These are phyloP conservation scores for Albizia julibrissin DNA, from an alignment of 306 rosid species.

Conservation along the genomic window DNA sequence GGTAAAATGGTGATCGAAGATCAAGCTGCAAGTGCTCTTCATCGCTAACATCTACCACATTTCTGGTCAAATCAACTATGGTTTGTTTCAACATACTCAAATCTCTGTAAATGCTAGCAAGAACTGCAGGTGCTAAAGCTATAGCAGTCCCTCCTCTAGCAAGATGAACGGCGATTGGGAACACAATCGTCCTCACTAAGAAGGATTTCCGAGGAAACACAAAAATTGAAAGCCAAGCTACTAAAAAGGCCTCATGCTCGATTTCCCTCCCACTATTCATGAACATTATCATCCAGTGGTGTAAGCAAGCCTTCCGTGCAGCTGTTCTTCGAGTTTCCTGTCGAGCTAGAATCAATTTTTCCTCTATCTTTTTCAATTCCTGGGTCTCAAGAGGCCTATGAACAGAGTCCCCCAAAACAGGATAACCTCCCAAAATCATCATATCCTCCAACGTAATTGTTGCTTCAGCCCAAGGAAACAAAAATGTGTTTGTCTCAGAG, in stretches of 20 bases:
- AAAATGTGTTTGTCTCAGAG: slow-evolving; percentile 39
- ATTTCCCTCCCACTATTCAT: slow-evolving; percentile 42
- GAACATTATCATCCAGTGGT: neutral
- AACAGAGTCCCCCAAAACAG: slow-evolving; percentile 45
- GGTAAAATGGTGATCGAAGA: slow-evolving; percentile 50
- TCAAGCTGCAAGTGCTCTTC: neutral
- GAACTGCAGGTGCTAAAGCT: slow-evolving; percentile 60
- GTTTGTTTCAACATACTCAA: slow-evolving; percentile 37
- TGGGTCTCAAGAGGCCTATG: slow-evolving; percentile 11
- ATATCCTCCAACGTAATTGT: slow-evolving; percentile 64
- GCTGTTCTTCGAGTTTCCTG: neutral
- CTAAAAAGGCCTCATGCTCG: slow-evolving; percentile 68
- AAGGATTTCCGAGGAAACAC: slow-evolving; percentile 22
- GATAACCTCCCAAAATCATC: slow-evolving; percentile 51
- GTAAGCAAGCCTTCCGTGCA: neutral
- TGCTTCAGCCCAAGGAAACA: slow-evolving; percentile 61
- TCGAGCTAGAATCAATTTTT: slow-evolving; percentile 29
- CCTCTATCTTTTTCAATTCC: slow-evolving; percentile 34
- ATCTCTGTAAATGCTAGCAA: slow-evolving; percentile 56
- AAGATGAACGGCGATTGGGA: slow-evolving; percentile 51
- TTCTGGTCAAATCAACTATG: neutral
- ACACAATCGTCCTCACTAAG: slow-evolving; percentile 3
- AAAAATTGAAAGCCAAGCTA: slow-evolving; percentile 47
- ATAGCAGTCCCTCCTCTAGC: slow-evolving; percentile 55
- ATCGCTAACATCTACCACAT: no score